Evolutionary conservation across 768 basidiomycete species (phyloP), one percentile per base, ranked within the genome.

Genomic region (Tricholoma furcatifolium): DNA sequence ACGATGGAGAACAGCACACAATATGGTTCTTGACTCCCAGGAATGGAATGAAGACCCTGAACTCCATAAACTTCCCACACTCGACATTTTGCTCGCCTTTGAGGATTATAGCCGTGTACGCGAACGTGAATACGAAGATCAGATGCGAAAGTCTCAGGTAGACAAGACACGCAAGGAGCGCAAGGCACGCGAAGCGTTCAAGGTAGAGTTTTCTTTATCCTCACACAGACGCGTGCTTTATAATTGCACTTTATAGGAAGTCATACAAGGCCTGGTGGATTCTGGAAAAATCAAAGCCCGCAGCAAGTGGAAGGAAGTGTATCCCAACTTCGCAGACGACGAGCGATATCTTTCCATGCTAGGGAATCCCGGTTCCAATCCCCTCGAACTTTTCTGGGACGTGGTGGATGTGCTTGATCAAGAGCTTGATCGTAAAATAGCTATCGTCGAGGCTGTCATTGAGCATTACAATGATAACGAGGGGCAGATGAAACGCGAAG

Each of bases 381-480:
- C 96, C 1, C 78, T 99, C 27, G 97, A 99, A 62, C 80, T 98
- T 4, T 98, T 97, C 71, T 97, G 94, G 93, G 96, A 98, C 68
- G 66, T 80, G 9, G 87, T 97, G 41, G 97, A 99, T 68, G 77
- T 75, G 38, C 78, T 97, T 2, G 94, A 93, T 63, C 91, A 94
- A 64, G 80, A 85, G 58, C 79, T 96, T 15, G 93, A 94, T 55
- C 78, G 79, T 17, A 91, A 91, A 63, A 85, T 91, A 15, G 77
- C 77, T n/a, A 62, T 81, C 27, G 82, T 88, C 3, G 85, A 87
- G 53, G 78, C 74, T 27, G 84, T 77, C 4, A 75, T 91, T 57
- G 78, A 74, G 57, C 74, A 75, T 43, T 62, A 79, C 58, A 81
- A 83, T 53, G 67, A 47, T 56, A 65, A 69, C 9, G 47, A 49